Evolutionary conservation across 192 early-diverging fungal species (phyloP).

Genomic region (Pecoramyces ruminantium): DNA sequence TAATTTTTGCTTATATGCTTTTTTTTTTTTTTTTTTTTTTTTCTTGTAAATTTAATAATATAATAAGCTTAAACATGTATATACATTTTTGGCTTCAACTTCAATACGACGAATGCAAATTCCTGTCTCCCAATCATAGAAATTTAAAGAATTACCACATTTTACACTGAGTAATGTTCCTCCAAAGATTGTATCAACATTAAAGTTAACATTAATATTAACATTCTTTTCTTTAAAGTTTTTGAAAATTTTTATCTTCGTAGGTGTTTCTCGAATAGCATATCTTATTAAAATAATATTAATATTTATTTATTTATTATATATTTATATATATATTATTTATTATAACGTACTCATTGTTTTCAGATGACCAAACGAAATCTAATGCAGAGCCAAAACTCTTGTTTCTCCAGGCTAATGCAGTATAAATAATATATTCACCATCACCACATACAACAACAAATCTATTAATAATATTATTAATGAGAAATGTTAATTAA

Average conservation of each 20-base stretch:
- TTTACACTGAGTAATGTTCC: constrained; percentile 81
- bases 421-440: constrained; percentile 99
- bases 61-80: too few relatives aligned
- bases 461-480: too few relatives aligned
- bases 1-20: too few relatives aligned
- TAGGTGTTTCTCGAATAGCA: constrained; percentile 85
- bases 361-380: constrained; percentile 94
- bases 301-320: too few relatives aligned
- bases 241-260: constrained; percentile 78
- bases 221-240: constrained; percentile 89
- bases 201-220: constrained; percentile 36
- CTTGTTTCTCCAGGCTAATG: constrained; percentile 99
- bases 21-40: too few relatives aligned
- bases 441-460: constrained; percentile 97
- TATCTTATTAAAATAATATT: constrained; percentile 25
- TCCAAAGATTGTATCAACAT: constrained; percentile 87
- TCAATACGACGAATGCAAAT: constrained; percentile 82
- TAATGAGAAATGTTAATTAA: too few relatives aligned
- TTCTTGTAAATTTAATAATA: too few relatives aligned
- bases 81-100: constrained; percentile 60
- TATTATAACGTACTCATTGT: constrained; percentile 64
- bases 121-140: constrained; percentile 97
- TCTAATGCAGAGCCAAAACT: constrained; percentile 86
- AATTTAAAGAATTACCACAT: constrained; percentile 57
- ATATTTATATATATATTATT: too few relatives aligned